A percentile compares a stretch with the other conserved stretches of the same genome.
phyloP scores from a whole-genome alignment of 768 basidiomycete species.

The Serendipita sp. region DNA sequence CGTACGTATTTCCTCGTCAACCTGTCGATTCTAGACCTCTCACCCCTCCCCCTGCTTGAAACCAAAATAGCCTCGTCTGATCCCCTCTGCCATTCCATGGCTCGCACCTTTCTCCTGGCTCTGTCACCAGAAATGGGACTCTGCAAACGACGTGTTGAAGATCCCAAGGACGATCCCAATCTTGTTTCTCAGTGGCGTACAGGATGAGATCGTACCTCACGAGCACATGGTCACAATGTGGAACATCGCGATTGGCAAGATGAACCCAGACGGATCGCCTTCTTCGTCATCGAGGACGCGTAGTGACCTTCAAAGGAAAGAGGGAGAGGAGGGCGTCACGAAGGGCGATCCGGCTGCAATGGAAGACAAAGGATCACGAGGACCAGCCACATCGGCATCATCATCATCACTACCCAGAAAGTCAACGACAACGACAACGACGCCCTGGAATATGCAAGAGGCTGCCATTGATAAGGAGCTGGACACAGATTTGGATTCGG shows the following conservation, averaged over 20 bases:
- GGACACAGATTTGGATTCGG: constrained; percentile 4
- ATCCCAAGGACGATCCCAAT: constrained; percentile 53
- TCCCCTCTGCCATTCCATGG: constrained; percentile 65
- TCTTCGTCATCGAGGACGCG: too few species aligned
- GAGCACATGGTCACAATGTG: constrained; percentile 61
- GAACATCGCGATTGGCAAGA: constrained; percentile 30
- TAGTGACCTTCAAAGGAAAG: too few species aligned
- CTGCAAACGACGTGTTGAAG: constrained; percentile 39
- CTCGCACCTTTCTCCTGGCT: constrained; percentile 61
- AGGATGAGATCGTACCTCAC: constrained; percentile 58
- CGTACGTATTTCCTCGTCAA: neutral
- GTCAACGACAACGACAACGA: too few species aligned
- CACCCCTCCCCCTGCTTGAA: too few species aligned
- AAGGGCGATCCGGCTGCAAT: too few species aligned
- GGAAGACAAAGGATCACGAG: too few species aligned
- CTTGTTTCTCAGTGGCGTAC: constrained; percentile 60
- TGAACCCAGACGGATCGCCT: neutral
- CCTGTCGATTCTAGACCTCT: too few species aligned
- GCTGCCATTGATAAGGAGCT: too few species aligned
- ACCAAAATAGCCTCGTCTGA: constrained; percentile 34
- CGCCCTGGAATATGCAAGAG: too few species aligned
- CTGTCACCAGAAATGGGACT: constrained; percentile 82
- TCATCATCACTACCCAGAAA: too few species aligned
- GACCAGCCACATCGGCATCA: too few species aligned
- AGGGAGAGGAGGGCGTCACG: too few species aligned